These are phyloP conservation scores for Cornus suecica DNA, from an alignment of 148 eudicot genomes.

Conservation along the genomic window DNA sequence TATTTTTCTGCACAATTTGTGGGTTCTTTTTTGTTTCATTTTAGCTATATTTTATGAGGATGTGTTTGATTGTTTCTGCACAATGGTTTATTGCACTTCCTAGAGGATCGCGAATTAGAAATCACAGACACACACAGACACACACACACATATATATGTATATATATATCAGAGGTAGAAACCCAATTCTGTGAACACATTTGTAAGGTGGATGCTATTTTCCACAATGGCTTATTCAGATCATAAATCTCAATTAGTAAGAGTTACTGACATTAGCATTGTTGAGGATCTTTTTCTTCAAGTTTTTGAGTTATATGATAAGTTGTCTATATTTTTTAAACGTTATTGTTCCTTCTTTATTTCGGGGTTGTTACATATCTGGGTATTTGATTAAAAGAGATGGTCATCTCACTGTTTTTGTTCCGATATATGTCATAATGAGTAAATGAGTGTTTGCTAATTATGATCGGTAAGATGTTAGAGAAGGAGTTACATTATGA, in stretches of 20 bases:
- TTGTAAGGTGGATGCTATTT: too few relatives aligned
- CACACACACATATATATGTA: too few relatives aligned
- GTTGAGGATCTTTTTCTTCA: conserved; percentile 1
- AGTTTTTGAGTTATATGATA: background rate
- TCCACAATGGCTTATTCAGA: too few relatives aligned
- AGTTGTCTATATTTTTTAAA: background rate
- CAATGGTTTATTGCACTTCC: background rate
- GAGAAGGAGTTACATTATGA: background rate
- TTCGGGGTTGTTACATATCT: background rate
- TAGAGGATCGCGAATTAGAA: too few relatives aligned
- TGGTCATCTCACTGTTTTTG: background rate
- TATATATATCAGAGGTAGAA: too few relatives aligned
- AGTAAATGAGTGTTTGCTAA: background rate
- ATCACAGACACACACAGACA: too few relatives aligned
- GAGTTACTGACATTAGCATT: too few relatives aligned
- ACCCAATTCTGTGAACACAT: too few relatives aligned
- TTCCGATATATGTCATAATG: background rate
- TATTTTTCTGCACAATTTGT: background rate
- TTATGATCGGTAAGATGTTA: background rate
- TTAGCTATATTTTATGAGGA: background rate
- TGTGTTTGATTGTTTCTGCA: background rate
- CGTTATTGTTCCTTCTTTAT: background rate
- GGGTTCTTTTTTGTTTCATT: background rate
- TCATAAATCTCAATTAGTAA: too few relatives aligned
- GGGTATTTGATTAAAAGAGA: background rate